Conservation (phyloP, 164 flowering plant genomes). For the Brasenia schreberi region DNA sequence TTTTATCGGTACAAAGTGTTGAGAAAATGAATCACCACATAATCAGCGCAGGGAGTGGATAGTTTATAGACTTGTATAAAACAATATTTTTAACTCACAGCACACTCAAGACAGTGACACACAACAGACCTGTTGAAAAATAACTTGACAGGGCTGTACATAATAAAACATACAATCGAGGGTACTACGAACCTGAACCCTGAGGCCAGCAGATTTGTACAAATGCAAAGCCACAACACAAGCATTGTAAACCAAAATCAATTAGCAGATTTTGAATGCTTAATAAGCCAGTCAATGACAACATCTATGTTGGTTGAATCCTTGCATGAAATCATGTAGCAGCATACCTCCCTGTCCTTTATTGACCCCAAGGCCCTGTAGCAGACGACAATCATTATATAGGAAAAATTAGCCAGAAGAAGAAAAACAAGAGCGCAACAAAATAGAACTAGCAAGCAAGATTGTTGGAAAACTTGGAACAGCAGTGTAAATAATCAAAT, state of each 20-base stretch:
- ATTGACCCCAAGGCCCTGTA: conserved; percentile 56
- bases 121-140: not conserved
- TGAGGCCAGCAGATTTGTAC: not conserved
- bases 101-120: not conserved
- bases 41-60: no score
- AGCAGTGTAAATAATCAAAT: no score
- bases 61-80: not conserved
- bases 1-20: no score
- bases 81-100: not conserved
- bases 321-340: conserved; percentile 91
- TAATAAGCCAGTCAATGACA: conserved; percentile 82
- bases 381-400: not conserved
- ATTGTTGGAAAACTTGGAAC: no score
- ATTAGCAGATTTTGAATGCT: conserved; percentile 63
- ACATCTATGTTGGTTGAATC: conserved; percentile 62
- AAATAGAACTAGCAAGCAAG: no score
- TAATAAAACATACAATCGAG: not conserved
- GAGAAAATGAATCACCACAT: no score
- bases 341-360: conserved; percentile 66
- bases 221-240: not conserved
- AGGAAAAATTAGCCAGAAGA: not conserved
- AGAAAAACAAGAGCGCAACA: no score
- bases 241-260: conserved; percentile 10
- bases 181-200: not conserved
- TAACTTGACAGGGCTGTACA: not conserved